Evolutionary conservation across 1,284 basidiomycete genomes (phyloP), one percentile per base, ranked within the genome.

Genomic region (Gomphus bonarii): DNA sequence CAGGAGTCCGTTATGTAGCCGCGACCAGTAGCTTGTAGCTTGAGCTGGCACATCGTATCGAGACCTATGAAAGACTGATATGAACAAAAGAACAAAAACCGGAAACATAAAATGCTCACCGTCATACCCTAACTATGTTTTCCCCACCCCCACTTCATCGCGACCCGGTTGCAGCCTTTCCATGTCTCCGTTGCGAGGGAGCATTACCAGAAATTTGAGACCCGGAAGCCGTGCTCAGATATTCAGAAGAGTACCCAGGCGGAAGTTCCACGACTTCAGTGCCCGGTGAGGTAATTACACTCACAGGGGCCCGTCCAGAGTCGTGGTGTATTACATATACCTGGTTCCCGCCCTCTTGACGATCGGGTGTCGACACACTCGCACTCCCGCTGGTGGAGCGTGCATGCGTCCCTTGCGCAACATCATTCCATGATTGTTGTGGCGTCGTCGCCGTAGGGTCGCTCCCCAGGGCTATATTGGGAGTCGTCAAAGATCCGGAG

Each of bases 301-400:
- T 80, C 36, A 83, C 77, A 2, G 80, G 80, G 18, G 79, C 68
- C 9, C 74, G 65, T 6, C 79, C 77, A 16, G 70, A 75, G 61
- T 81, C 79, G 62, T 81, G 79, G 61, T 81, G 81, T 36, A 82
- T 73, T 35, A 82, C 78, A 60, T 81, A 81, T 7, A 81, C 74
- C 40, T 79, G 74, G 16, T 20, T 55, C 10, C 18, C n/a, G 20
- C 50, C 33, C 36, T 51, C 50, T n/a, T n/a, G 25, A 18, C 28
- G 47, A n/a, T 48, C 47, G 3, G 28, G 47, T 33, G 10, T 11
- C 10, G 52, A 25, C 4, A 44, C 16, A 25, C 22, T 40, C 18
- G 10, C 18, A 20, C 33, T 44, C 18, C 18, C 22, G 36, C 40
- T 54, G 36, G 40, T 2, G 22, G 40, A 2, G 25, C 25, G 52